Evolutionary conservation across 2,329 filamentous ascomycete genomes (phyloP), one percentile per base, ranked within the genome.

Genomic region (Phyllosticta citriasiana): DNA sequence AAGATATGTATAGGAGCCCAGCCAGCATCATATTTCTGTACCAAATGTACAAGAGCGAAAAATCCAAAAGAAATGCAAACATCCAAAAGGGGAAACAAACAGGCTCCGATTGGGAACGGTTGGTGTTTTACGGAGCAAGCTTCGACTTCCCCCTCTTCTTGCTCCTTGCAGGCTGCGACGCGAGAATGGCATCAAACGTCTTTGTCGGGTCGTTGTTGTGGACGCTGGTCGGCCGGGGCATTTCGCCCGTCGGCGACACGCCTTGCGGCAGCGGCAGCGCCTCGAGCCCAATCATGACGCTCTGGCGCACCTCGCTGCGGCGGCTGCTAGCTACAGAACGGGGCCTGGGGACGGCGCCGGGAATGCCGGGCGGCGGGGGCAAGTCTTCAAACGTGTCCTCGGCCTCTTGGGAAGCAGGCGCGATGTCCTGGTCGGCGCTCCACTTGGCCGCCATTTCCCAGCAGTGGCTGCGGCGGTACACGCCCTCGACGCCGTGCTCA

Each of bases 391-490:
- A 64, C 10, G 68, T 68, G 35, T 72, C 60, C 53, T 75, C 73
- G 19, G 71, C 66, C 64, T 73, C 71, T 3, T 72, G 72, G 5
- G 70, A 71, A 10, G 68, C 68, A 33, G 74, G 63, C 24, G 73
- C 57, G 0, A 64, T 68, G 55, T 72, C 71, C 53, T 70, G 66
- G 10, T 76, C 74, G 40, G 77, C 75, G 8, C 78, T 78, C 86
- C 86, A 88, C 65, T 81, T 77, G 65, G 83, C 79, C 2, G 85
- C 86, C 67, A 81, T 79, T 62, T 80, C 74, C 86, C 86, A 89
- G 72, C 86, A 88, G 69, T 89, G 86, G 63, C 83, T 86, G 52
- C 86, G 82, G 16, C 83, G 80, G 71, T 88, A 89, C 53, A 87
- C 81, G 53, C 83, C 85, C 68, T 89, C 86, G 1, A 86, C 81